Evolutionary conservation across 192 early-diverging fungal species (phyloP), one percentile per base, ranked within the genome.

Genomic region (Coemansia sp.): DNA sequence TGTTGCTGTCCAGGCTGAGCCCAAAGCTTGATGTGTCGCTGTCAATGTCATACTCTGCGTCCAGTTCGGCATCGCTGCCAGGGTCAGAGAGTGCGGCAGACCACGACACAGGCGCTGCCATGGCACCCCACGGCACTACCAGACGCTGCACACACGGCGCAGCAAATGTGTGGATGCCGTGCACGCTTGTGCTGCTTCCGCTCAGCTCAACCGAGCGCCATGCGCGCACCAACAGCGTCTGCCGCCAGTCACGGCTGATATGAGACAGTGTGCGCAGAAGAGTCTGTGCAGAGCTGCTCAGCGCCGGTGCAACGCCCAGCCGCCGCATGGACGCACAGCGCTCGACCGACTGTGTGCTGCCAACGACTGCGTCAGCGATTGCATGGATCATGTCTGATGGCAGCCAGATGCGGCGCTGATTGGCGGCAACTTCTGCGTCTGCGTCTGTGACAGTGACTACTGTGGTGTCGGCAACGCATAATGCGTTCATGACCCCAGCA

Each of bases 41-140:
- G 31, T 42, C 38, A 11, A 23, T 11, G 8, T n/a, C 54, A 18
- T 18, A 55, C 2, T 46, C 49, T 4, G 40, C 24, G 38, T 56
- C 54, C 1, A n/a, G 24, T 8, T 63, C 61, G n/a, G 42, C 31
- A 54, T 2, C 18, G 40, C 26, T 14, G 25, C 40, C 63, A 23
- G 18, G 17, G 38, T n/a, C 42, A 15, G 12, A 2, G n/a, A n/a
- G 36, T 11, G 7, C 37, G 48, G 38, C 23, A 38, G 47, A 25
- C 69, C 69, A 71, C 17, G 63, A 52, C 3, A 65, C 69, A 4
- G 69, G 69, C 21, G 69, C 69, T 7, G 69, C 62, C 69, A 71
- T 65, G 12, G 69, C 69, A 18, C 69, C 69, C 69, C 69, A 71
- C 4, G 69, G 69, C 57, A 71, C 69, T 4, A 61, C 69, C 57